Percentiles rank a stretch among this genome's conserved stretches.
phyloP scores from a whole-genome alignment of 2,329 filamentous ascomycete species.

The Penicillium griseofulvum region DNA sequence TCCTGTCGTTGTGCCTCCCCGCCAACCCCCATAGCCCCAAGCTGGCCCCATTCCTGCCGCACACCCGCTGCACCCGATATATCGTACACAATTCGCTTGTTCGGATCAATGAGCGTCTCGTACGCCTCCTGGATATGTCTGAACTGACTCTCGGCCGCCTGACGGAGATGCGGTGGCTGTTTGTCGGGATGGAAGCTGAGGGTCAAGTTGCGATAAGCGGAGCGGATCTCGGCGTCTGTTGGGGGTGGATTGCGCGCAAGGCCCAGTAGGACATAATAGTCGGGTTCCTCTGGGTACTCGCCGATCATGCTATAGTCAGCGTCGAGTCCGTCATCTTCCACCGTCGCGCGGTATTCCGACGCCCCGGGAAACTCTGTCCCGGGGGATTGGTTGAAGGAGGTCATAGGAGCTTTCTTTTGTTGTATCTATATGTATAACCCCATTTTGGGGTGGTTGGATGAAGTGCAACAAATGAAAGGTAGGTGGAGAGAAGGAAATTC shows the following conservation, averaged over 20 bases:
- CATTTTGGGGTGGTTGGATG: slow-evolving; percentile 5
- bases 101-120: slow-evolving; percentile 41
- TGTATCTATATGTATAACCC: slow-evolving; percentile 7
- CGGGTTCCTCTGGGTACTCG: slow-evolving; percentile 34
- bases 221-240: slow-evolving; percentile 42
- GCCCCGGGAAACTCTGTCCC: slow-evolving; percentile 14
- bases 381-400: slow-evolving; percentile 8
- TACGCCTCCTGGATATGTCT: slow-evolving; percentile 42
- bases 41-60: slow-evolving; percentile 35
- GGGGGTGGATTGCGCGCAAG: slow-evolving; percentile 41
- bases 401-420: slow-evolving; percentile 8
- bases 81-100: slow-evolving; percentile 46
- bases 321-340: slow-evolving; percentile 24
- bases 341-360: slow-evolving; percentile 12
- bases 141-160: slow-evolving; percentile 40
- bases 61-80: slow-evolving; percentile 43
- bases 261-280: slow-evolving; percentile 45
- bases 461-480: slow-evolving; percentile 1
- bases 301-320: slow-evolving; percentile 27
- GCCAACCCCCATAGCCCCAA: slow-evolving; percentile 33
- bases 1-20: slow-evolving; percentile 32
- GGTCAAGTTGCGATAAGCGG: slow-evolving; percentile 44
- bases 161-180: slow-evolving; percentile 39
- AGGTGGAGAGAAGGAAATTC: slow-evolving; percentile 6
- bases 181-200: slow-evolving; percentile 49